These are phyloP conservation scores for Trapa bicornis DNA, from an alignment of 345 rosid species.

Conservation along the genomic window DNA sequence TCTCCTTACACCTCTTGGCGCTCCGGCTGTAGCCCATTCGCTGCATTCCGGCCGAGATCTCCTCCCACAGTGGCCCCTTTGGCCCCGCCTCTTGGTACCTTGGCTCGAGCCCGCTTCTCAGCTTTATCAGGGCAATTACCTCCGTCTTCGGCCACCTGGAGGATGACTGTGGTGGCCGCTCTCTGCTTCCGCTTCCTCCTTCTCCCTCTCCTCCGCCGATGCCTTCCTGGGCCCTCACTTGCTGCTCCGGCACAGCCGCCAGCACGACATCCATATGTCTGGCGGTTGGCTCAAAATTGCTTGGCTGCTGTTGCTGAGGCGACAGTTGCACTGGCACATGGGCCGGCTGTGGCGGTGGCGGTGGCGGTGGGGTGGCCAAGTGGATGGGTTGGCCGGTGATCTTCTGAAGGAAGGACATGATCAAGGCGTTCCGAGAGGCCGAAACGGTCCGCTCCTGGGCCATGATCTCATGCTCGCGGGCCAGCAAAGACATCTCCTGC, in stretches of 20 bases:
- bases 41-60: conserved; percentile 30
- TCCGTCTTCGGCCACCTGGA: conserved; percentile 44
- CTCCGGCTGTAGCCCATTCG: conserved; percentile 30
- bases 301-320: conserved; percentile 3
- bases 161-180: conserved; percentile 11
- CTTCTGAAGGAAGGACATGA: conserved; percentile 55
- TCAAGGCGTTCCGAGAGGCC: conserved; percentile 55
- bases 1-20: conserved; percentile 41
- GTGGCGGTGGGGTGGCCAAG: conserved; percentile 28
- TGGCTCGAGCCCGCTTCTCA: conserved; percentile 27
- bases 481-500: conserved; percentile 52
- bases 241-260: conserved; percentile 18
- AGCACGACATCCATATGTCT: conserved; percentile 9
- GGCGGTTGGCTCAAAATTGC: background rate
- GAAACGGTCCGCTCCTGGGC: conserved; percentile 59
- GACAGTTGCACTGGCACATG: conserved; percentile 8
- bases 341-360: conserved; percentile 10
- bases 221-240: conserved; percentile 11
- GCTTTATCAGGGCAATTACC: conserved; percentile 25
- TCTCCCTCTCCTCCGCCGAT: background rate
- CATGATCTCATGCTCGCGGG: conserved; percentile 57
- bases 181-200: background rate
- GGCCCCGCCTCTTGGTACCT: conserved; percentile 39
- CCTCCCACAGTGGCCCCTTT: conserved; percentile 43
- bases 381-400: conserved; percentile 68